Base-by-base conservation (phyloP, 495 filamentous ascomycete genomes). In the Ramalina intermedia region DNA sequence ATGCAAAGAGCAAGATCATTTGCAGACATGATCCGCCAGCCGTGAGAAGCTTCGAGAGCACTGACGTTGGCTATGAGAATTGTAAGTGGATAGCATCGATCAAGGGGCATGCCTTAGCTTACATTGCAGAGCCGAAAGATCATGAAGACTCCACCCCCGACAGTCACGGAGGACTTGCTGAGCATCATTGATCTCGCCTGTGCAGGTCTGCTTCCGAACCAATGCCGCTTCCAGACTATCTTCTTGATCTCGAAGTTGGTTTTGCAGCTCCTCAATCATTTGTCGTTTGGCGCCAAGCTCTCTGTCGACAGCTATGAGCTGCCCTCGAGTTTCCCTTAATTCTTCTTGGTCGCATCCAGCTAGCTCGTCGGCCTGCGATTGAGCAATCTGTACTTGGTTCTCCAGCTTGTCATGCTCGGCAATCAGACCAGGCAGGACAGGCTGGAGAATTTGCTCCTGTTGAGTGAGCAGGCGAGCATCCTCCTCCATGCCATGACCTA, bases 131-230 rank as follows among this genome's bases (percentile, higher is more conserved):
- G 70, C 70, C 46, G 64, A 69, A 47, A 96, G 81, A 60, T 96
- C 91, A 16, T 69, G 74, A 26, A 79, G 73, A 51, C 79, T 91
- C 84, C 88, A 95, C 18, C 91, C 88, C 16, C 88, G 76, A 61
- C 82, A 94, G 56, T 91, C 80, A 61, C 94, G 86, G 53, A 82
- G 78, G 35, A 93, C 69, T 48, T 79, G 80, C 58, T 96, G 87
- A 1, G 90, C 87, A 55, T 88, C 81, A 46, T 76, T 71, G 48
- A 95, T 96, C 29, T 88, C 85, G 4, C 74, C 72, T 17, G 76
- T 52, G 56, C 69, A 88, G 55, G 79, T 71, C 48, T 80, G 67
- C 57, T 87, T 90, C 52, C 74, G 72, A 56, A 79, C 76, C 4
- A 71, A 61, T 14, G 79, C 67, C 7, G 70, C 64, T 47, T 75